phyloP scores from a whole-genome alignment of 176 grass and related monocot genomes.

The Eremochloa ophiuroides region DNA sequence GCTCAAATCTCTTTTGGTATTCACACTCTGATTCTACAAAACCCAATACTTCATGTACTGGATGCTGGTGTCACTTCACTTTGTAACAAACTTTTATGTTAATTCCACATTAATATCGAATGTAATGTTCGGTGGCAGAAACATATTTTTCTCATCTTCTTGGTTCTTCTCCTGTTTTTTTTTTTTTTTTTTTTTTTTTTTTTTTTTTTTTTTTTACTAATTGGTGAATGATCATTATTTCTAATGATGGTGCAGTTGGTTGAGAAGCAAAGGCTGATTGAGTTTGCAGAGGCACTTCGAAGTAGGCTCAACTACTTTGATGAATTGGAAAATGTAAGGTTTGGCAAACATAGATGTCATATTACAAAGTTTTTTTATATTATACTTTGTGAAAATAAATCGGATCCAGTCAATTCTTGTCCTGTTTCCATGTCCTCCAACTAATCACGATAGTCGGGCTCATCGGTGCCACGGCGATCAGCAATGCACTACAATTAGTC shows the following conservation, averaged over 20 bases:
- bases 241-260: conserved; percentile 54
- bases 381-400: neutral
- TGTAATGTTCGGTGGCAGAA: neutral
- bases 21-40: neutral
- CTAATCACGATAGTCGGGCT: neutral
- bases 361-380: conserved; percentile 1
- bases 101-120: neutral
- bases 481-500: neutral
- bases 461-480: neutral
- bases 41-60: neutral
- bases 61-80: neutral
- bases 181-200: conserved; percentile 25
- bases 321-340: conserved; percentile 96
- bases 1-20: neutral
- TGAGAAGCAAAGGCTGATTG: conserved; percentile 96
- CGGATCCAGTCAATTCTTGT: conserved; percentile 9
- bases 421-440: neutral
- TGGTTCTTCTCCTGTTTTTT: conserved; percentile 8
- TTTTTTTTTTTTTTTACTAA: conserved; percentile 7
- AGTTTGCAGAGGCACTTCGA: conserved; percentile 89
- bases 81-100: neutral
- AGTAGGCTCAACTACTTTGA: conserved; percentile 95
- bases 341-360: conserved; percentile 27
- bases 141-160: neutral
- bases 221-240: neutral